A percentile compares a stretch with the other conserved stretches of the same genome.
phyloP scores from a whole-genome alignment of 768 basidiomycete species.

The Daedaleopsis nitida region DNA sequence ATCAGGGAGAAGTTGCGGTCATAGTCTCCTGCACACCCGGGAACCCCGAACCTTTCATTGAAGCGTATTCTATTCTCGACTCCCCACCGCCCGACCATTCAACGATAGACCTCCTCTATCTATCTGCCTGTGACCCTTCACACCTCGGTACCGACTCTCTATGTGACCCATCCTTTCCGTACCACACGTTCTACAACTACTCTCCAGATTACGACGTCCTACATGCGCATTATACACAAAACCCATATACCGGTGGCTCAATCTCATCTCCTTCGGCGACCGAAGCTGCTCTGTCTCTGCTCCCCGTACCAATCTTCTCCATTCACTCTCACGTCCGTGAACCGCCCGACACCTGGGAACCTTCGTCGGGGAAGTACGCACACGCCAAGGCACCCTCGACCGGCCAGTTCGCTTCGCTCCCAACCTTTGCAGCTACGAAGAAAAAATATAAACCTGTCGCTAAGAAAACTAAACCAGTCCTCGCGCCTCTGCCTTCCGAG shows the following conservation, averaged over 20 bases:
- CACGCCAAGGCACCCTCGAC: too few species aligned
- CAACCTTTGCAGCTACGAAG: background rate
- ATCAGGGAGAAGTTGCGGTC: constrained; percentile 17
- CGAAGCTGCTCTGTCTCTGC: too few species aligned
- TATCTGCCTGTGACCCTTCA: constrained; percentile 3
- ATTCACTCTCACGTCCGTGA: constrained; percentile 1
- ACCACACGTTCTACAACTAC: background rate
- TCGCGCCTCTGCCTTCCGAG: constrained; percentile 21
- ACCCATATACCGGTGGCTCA: background rate
- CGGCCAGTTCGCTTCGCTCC: background rate
- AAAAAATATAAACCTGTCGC: constrained; percentile 29
- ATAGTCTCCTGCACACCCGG: background rate
- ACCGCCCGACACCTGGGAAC: background rate
- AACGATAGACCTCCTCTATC: constrained; percentile 5
- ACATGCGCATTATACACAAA: background rate
- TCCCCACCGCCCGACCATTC: background rate
- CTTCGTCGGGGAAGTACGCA: too few species aligned
- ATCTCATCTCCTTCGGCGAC: background rate
- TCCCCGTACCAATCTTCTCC: background rate
- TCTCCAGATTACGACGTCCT: background rate
- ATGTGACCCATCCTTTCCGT: constrained; percentile 10
- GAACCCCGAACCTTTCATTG: background rate
- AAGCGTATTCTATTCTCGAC: background rate
- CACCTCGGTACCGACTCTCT: constrained; percentile 3
- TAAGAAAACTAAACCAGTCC: constrained; percentile 21